Evolutionary conservation across 1,284 basidiomycete genomes (phyloP), one percentile per base, ranked within the genome.

Genomic region (Cutaneotrichosporon curvatum): DNA sequence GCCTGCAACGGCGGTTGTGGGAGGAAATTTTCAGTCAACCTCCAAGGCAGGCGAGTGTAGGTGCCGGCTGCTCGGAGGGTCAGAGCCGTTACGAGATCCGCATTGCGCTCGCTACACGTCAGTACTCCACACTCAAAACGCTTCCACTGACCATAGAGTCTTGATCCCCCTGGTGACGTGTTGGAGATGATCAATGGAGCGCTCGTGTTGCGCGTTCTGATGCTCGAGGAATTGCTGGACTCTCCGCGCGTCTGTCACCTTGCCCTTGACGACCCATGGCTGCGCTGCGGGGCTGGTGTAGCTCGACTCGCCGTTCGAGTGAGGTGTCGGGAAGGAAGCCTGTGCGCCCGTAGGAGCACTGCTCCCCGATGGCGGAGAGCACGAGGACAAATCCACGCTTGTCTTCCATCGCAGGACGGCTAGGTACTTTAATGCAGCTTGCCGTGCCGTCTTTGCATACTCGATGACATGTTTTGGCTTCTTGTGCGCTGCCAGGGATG

Each of bases 331-430:
- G 42, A 67, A 67, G 2, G 60, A 61, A 3, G 56, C 48, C 2
- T 48, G n/a, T 3, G 40, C 30, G 3, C 32, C 32, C 2, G 47
- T 22, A 21, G 28, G 40, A 32, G 33, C 30, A 25, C 37, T 21
- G 36, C 36, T 33, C 35, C 37, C 32, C 16, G 21, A 22, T 15
- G 42, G 19, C 18, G 40, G 35, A 4, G 44, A 16, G 6, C 50
- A 20, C 12, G 47, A 46, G 2, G 58, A 50, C 2, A 65, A 38
- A 42, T 70, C 67, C 15, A 67, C 67, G 10, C 60, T 53, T 15
- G 57, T 54, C 47, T 70, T 70, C 67, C 67, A 70, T 20, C 67
- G 57, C 11, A 70, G 50, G 12, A 70, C 53, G 3, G 67, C 67
- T 10, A 70, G 59, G 37, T 68, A 67, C 55, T 70, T 70, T 15